Percentiles rank a stretch among this genome's conserved stretches.
Evolutionary conservation across 768 basidiomycete species (phyloP).

Genomic region (Boletellus ananas): DNA sequence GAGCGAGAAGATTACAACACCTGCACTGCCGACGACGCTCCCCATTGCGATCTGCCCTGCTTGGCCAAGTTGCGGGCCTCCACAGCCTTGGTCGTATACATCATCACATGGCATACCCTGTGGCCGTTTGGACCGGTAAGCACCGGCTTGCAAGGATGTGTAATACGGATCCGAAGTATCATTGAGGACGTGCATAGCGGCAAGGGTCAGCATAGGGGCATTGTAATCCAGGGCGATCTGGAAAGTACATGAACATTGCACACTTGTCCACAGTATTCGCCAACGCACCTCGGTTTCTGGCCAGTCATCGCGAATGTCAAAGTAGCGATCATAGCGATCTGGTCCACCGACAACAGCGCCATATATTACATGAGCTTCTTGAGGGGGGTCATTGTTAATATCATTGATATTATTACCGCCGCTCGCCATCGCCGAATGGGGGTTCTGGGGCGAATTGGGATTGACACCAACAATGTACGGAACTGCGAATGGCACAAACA

Average conservation of each 20-base stretch:
- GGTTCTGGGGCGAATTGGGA: constrained; percentile 87
- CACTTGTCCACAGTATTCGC: not conserved
- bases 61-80: constrained; percentile 49
- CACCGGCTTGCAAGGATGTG: constrained; percentile 64
- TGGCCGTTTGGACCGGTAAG: constrained; percentile 59
- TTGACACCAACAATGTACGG: constrained; percentile 82
- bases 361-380: constrained; percentile 76
- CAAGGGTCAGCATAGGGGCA: constrained; percentile 83
- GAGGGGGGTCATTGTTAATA: constrained; percentile 67
- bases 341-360: constrained; percentile 91
- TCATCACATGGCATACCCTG: constrained; percentile 75
- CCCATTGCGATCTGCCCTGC: constrained; percentile 69
- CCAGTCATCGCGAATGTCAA: constrained; percentile 87
- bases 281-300: constrained; percentile 72
- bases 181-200: constrained; percentile 71
- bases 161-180: constrained; percentile 73
- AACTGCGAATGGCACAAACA: not conserved
- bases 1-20: constrained; percentile 51
- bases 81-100: constrained; percentile 55
- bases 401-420: constrained; percentile 69
- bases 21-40: constrained; percentile 58
- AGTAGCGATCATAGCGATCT: constrained; percentile 68
- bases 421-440: constrained; percentile 85
- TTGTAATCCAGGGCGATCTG: constrained; percentile 86
- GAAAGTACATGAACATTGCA: constrained; percentile 12